Percentiles rank a stretch among this genome's conserved stretches.
Conservation (phyloP, 208 protist species). For the Phytomonas sp. region DNA sequence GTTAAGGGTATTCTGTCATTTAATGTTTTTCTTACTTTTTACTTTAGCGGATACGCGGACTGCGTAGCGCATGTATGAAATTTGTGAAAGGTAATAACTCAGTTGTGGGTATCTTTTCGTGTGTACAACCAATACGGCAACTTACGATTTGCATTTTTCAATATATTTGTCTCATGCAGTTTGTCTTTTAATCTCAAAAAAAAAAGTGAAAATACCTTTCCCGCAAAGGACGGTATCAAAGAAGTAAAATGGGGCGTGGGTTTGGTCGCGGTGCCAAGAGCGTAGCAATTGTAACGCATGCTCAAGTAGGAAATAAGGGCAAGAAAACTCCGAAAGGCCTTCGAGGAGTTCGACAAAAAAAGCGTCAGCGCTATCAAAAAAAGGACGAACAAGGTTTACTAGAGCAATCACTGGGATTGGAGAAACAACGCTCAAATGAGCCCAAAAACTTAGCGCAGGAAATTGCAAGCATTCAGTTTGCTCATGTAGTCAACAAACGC, state of each 20-base stretch:
- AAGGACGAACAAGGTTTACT: slow-evolving; percentile 43
- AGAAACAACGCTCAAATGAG: slow-evolving; percentile 12
- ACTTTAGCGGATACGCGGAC: too few relatives aligned
- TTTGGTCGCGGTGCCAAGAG: slow-evolving; percentile 83
- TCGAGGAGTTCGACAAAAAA: slow-evolving; percentile 53
- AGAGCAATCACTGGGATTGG: slow-evolving; percentile 60
- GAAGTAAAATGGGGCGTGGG: slow-evolving; percentile 54
- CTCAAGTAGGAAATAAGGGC: slow-evolving; percentile 43
- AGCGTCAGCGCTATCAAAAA: slow-evolving; percentile 41
- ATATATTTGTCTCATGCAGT: slow-evolving; percentile 7
- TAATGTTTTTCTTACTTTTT: too few relatives aligned
- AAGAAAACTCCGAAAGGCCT: slow-evolving; percentile 79
- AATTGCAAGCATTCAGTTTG: slow-evolving; percentile 68
- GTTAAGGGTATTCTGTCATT: too few relatives aligned
- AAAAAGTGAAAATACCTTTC: too few relatives aligned
- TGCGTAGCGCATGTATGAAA: too few relatives aligned
- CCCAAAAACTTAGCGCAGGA: slow-evolving; percentile 63
- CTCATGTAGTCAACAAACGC: slow-evolving; percentile 65
- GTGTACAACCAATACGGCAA: neutral
- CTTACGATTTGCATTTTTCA: slow-evolving; percentile 10
- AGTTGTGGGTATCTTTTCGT: too few relatives aligned
- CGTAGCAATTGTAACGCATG: slow-evolving; percentile 78
- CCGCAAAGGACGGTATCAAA: too few relatives aligned
- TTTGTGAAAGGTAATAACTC: too few relatives aligned
- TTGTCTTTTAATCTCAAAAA: slow-evolving; percentile 4